Evolutionary conservation across 2,329 filamentous ascomycete species (phyloP).

Genomic region (Cadophora malorum): DNA sequence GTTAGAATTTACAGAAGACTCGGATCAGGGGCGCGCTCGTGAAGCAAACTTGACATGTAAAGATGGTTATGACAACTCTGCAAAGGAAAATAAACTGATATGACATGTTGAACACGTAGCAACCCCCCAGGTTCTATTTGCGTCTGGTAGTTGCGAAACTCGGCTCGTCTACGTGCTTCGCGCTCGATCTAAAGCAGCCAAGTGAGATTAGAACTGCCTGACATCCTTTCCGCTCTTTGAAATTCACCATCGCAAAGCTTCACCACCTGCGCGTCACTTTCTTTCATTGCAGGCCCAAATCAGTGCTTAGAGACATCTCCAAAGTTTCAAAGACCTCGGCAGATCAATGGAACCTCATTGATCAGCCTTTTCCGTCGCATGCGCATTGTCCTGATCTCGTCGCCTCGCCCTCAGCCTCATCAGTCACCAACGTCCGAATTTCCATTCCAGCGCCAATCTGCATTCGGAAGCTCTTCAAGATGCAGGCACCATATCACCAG

Average conservation of each 20-base stretch:
- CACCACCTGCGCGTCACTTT: not conserved
- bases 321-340: not conserved
- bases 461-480: constrained; percentile 8
- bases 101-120: not conserved
- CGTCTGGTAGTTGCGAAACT: not conserved
- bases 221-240: not conserved
- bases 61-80: not conserved
- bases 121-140: not conserved
- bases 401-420: not conserved
- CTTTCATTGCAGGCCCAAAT: not conserved
- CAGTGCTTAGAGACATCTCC: not conserved
- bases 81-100: not conserved
- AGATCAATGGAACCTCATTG: constrained; percentile 22
- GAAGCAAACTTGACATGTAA: not conserved
- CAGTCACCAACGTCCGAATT: not conserved
- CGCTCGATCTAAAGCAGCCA: not conserved
- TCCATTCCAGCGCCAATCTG: constrained; percentile 4
- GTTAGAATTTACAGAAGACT: not conserved
- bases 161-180: not conserved
- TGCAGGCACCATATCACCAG: constrained; percentile 17
- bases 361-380: not conserved
- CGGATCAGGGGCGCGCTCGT: not conserved
- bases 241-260: not conserved
- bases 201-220: constrained; percentile 5
- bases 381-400: constrained; percentile 18